Percentiles rank a stretch among this genome's conserved stretches.
phyloP scores from a whole-genome alignment of 164 flowering plant species.

The Malania oleifera region DNA sequence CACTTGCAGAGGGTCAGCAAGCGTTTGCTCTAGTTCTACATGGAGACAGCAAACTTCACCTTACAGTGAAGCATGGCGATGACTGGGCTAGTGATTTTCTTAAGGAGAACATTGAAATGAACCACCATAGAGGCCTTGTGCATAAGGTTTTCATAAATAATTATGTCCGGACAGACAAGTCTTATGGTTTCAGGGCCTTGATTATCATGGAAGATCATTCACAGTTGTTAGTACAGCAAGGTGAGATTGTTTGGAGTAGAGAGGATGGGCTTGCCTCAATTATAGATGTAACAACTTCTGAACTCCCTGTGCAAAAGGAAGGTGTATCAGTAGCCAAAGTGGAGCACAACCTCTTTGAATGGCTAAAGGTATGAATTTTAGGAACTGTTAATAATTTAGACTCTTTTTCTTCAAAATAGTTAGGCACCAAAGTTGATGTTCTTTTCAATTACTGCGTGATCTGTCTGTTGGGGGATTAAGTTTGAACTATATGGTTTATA shows the following conservation, averaged over 20 bases:
- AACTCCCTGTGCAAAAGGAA: constrained; percentile 77
- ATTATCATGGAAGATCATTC: constrained; percentile 98
- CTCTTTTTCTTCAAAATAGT: too few species aligned
- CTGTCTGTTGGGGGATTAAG: too few species aligned
- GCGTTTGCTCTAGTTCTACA: constrained; percentile 66
- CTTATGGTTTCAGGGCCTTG: constrained; percentile 88
- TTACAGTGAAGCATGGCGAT: constrained; percentile 58
- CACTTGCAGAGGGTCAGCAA: constrained; percentile 55
- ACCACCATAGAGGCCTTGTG: constrained; percentile 58
- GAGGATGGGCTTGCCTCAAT: constrained; percentile 97
- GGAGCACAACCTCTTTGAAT: constrained; percentile 84
- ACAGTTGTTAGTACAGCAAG: constrained; percentile 76
- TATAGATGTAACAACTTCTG: constrained; percentile 76
- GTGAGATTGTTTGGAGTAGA: constrained; percentile 90
- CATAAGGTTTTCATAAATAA: constrained; percentile 77
- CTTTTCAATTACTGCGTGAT: too few species aligned
- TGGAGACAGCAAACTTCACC: constrained; percentile 41
- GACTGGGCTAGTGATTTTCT: constrained; percentile 50
- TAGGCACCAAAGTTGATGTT: too few species aligned
- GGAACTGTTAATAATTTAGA: background rate
- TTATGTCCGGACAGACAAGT: constrained; percentile 79
- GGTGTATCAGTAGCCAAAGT: constrained; percentile 95
- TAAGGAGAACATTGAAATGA: constrained; percentile 61
- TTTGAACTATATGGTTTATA: too few species aligned
- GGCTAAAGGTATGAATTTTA: constrained; percentile 73